Evolutionary conservation across 768 basidiomycete genomes (phyloP).

Genomic region (Collybia nuda): DNA sequence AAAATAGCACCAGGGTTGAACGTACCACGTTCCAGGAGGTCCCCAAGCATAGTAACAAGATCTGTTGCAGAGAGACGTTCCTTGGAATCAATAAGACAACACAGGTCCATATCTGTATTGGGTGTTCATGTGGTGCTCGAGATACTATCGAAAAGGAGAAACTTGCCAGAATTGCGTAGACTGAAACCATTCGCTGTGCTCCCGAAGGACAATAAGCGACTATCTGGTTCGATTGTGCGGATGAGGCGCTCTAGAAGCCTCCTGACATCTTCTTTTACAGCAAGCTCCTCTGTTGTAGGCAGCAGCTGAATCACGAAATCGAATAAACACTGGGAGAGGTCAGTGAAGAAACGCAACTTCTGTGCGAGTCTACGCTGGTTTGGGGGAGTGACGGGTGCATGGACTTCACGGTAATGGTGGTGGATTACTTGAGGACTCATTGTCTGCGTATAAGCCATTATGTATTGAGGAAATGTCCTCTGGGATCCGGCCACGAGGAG

Average conservation of each 20-base stretch:
- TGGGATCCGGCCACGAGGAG: constrained; percentile 17
- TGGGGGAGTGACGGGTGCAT: constrained; percentile 26
- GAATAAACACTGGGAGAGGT: constrained; percentile 88
- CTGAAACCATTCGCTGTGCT: constrained; percentile 98
- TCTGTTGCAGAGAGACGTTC: constrained; percentile 80
- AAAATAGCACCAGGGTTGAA: constrained; percentile 14
- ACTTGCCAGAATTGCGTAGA: constrained; percentile 87
- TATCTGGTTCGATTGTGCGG: constrained; percentile 90
- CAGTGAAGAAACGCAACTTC: constrained; percentile 68
- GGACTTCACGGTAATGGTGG: constrained; percentile 33
- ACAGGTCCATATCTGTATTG: constrained; percentile 93
- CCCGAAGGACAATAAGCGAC: constrained; percentile 89
- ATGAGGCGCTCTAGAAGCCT: constrained; percentile 94
- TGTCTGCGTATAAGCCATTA: constrained; percentile 42
- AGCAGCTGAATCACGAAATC: constrained; percentile 93
- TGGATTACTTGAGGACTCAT: constrained; percentile 36
- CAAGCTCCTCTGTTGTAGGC: constrained; percentile 86
- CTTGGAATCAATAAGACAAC: constrained; percentile 90
- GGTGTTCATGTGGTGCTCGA: background rate
- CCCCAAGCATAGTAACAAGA: constrained; percentile 91
- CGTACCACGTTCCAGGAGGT: constrained; percentile 89
- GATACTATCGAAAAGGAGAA: background rate
- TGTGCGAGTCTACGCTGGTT: constrained; percentile 39
- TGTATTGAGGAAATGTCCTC: constrained; percentile 10
- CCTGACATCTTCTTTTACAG: constrained; percentile 94